Percentiles rank a stretch among this genome's conserved stretches.
Evolutionary conservation across 257 asterid species (phyloP).

Genomic region (Penstemon davidsonii): DNA sequence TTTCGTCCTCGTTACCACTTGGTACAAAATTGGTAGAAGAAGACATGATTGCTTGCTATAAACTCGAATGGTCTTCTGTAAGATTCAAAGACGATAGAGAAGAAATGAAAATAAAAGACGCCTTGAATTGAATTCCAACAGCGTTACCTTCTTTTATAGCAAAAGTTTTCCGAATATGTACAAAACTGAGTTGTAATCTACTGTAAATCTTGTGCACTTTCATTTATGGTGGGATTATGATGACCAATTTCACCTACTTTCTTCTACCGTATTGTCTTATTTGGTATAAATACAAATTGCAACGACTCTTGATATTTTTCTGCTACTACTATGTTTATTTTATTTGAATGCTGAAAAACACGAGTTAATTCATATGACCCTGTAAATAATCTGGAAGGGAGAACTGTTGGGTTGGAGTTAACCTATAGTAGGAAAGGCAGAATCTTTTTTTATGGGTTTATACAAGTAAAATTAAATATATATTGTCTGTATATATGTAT

Average conservation of each 20-base stretch:
- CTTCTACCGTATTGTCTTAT: not conserved
- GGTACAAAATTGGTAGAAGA: constrained; percentile 4
- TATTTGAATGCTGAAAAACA: not conserved
- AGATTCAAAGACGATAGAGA: not conserved
- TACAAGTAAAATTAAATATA: no score
- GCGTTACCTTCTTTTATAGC: constrained; percentile 17
- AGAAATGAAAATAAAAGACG: not conserved
- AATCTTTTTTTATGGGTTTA: not conserved
- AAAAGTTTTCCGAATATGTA: constrained; percentile 3
- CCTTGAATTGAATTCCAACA: not conserved
- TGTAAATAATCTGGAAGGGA: not conserved
- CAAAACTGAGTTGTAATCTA: constrained; percentile 10
- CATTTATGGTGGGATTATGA: constrained; percentile 13
- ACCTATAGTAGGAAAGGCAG: not conserved
- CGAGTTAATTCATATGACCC: not conserved
- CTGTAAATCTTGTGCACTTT: constrained; percentile 1
- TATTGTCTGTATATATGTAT: no score
- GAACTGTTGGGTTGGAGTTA: not conserved
- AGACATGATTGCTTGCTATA: constrained; percentile 2
- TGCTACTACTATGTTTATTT: not conserved
- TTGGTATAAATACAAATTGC: not conserved
- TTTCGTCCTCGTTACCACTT: not conserved
- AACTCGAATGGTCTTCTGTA: not conserved
- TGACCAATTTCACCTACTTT: constrained; percentile 6
- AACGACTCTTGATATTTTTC: not conserved